A percentile compares a stretch with the other conserved stretches of the same genome.
phyloP scores from a whole-genome alignment of 495 filamentous ascomycete genomes.

The Astrothelium subdiscretum region DNA sequence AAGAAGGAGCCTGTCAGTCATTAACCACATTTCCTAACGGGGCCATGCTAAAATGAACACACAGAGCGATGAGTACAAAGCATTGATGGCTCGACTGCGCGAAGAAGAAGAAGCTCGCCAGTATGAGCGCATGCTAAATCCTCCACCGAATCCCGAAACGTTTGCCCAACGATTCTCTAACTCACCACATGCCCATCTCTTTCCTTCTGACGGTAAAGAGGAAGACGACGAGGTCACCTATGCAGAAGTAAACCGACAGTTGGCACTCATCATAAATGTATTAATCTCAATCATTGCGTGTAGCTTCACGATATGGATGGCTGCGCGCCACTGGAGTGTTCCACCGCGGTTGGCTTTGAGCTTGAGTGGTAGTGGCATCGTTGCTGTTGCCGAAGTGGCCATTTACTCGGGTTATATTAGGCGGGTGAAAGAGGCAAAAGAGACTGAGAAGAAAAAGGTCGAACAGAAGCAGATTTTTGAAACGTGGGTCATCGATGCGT shows the following conservation, averaged over 20 bases:
- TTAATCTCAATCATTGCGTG: constrained; percentile 61
- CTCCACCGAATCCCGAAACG: constrained; percentile 41
- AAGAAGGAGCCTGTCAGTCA: constrained; percentile 64
- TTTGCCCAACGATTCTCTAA: constrained; percentile 48
- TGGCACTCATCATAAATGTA: constrained; percentile 64
- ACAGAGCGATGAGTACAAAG: constrained; percentile 78
- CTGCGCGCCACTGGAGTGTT: constrained; percentile 56
- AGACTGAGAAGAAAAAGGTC: constrained; percentile 31
- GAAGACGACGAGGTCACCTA: constrained; percentile 34
- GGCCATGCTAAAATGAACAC: neutral
- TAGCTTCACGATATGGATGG: constrained; percentile 60
- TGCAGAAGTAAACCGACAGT: constrained; percentile 58
- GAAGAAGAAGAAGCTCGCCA: constrained; percentile 63
- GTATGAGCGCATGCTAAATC: constrained; percentile 66
- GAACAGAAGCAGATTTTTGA: constrained; percentile 58
- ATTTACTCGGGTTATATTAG: constrained; percentile 80
- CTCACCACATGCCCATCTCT: constrained; percentile 27
- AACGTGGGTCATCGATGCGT: constrained; percentile 54
- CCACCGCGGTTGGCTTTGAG: constrained; percentile 57
- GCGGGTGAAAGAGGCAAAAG: constrained; percentile 62
- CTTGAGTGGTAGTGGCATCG: constrained; percentile 53
- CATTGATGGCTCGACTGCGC: constrained; percentile 74
- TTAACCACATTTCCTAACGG: neutral
- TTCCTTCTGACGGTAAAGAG: constrained; percentile 24
- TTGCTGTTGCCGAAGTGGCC: constrained; percentile 76